phyloP scores from a whole-genome alignment of 1,284 basidiomycete genomes.

The Dichomitus squalens region DNA sequence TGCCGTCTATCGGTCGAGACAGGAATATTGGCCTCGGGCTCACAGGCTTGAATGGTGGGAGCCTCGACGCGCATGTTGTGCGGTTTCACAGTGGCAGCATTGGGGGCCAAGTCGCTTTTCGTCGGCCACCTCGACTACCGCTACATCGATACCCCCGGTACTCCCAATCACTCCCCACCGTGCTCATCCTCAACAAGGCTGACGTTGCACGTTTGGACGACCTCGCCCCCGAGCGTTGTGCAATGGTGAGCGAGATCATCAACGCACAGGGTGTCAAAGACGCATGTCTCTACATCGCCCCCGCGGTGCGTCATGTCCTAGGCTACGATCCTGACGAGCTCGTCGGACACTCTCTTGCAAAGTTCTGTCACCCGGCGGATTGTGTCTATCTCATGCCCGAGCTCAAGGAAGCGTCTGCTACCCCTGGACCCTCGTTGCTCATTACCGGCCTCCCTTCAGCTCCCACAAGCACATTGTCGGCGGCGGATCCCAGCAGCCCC shows the following conservation, averaged over 20 bases:
- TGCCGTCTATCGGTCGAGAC: constrained; percentile 22
- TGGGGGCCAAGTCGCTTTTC: constrained; percentile 92
- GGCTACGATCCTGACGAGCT: constrained; percentile 86
- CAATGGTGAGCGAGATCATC: constrained; percentile 86
- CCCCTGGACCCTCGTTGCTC: constrained; percentile 21
- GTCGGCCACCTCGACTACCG: constrained; percentile 97
- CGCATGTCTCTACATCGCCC: constrained; percentile 90
- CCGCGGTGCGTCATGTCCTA: constrained; percentile 72
- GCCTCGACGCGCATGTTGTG: constrained; percentile 7
- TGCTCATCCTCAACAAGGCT: constrained; percentile 96
- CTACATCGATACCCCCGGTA: constrained; percentile 94
- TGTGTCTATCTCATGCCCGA: constrained; percentile 91
- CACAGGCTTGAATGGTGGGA: constrained; percentile 11
- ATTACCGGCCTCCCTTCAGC: constrained; percentile 10
- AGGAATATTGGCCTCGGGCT: constrained; percentile 17
- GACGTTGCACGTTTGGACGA: constrained; percentile 88
- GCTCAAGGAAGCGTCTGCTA: constrained; percentile 78
- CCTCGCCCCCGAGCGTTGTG: constrained; percentile 71
- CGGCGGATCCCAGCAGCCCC: constrained; percentile 8
- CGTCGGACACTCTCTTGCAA: constrained; percentile 73
- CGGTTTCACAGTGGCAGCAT: constrained; percentile 13
- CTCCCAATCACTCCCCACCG: constrained; percentile 87
- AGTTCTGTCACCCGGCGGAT: constrained; percentile 89
- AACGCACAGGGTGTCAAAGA: constrained; percentile 83
- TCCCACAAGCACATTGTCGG: neutral